Evolutionary conservation across 1,284 basidiomycete species (phyloP), one percentile per base, ranked within the genome.

Genomic region (Paramarasmius palmivorus): DNA sequence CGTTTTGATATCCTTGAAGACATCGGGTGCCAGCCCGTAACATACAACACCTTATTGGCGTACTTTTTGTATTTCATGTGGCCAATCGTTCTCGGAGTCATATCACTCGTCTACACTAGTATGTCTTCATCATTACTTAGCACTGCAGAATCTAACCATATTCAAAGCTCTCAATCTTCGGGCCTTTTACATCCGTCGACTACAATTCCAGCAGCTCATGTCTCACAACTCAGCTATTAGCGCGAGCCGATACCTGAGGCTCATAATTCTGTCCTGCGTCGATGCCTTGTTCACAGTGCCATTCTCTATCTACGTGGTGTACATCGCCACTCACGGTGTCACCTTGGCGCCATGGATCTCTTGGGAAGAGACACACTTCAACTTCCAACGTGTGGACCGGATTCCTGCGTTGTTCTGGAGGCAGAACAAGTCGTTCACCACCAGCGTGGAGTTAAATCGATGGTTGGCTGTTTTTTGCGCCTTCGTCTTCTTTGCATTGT

Each of bases 401-500:
- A 49, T 61, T 50, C 62, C 65, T 2, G 52, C 57, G 14, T 15
- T 61, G 25, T 37, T 60, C 0, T 66, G 73, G 68, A 60, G 58
- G 5, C 26, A 15, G 9, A 49, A 40, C 4, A 23, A 9, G 4
- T 0, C 38, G 0, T 1, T 15, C 2, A 53, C 52, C 1, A 34
- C 58, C n/a, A 26, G 57, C 0, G 3, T 69, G 0, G 68, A 75
- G 41, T 15, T 68, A 4, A 59, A 41, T 5, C 66, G 72, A 8
- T 82, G 71, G 70, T 12, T 68, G 2, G 0, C 63, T n/a, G 47
- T 73, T 1, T 7, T 73, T 3, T 72, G 72, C 29, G 75, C 73
- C 0, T 51, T 75, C 34, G 12, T 81, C 10, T 84, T 84, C 69
- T 83, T 84, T 26, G 52, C 39, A 7, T 50, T 59, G 29, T 59